These are phyloP conservation scores for Periconia digitata DNA, from an alignment of 2,329 filamentous ascomycete genomes.

Conservation along the genomic window DNA sequence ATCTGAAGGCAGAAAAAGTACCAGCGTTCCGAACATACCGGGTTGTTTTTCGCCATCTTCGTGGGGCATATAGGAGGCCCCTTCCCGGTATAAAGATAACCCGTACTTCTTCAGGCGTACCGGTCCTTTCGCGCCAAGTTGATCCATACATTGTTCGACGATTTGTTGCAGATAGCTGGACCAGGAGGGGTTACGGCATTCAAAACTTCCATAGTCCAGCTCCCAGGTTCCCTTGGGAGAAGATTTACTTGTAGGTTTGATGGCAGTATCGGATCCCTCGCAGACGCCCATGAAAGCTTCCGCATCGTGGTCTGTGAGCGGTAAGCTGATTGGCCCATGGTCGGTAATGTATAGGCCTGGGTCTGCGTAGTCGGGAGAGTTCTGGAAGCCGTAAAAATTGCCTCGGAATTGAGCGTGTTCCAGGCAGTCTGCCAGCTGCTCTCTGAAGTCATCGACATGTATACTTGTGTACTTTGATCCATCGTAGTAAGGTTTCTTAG, in stretches of 20 bases:
- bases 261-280: slow-evolving; percentile 27
- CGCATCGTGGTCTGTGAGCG: slow-evolving; percentile 8
- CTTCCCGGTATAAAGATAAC: slow-evolving; percentile 52
- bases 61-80: slow-evolving; percentile 53
- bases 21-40: slow-evolving; percentile 55
- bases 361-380: slow-evolving; percentile 1
- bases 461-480: not conserved
- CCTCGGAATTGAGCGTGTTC: slow-evolving; percentile 2
- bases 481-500: too few species aligned
- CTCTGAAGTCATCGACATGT: not conserved
- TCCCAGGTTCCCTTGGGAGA: slow-evolving; percentile 36
- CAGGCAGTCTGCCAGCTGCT: not conserved
- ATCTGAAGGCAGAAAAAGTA: slow-evolving; percentile 51
- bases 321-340: slow-evolving; percentile 4
- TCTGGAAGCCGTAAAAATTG: not conserved
- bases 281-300: slow-evolving; percentile 12
- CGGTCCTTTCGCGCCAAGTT: slow-evolving; percentile 13
- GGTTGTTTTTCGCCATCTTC: slow-evolving; percentile 52
- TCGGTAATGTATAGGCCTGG: not conserved
- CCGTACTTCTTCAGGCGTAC: slow-evolving; percentile 19
- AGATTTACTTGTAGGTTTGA: slow-evolving; percentile 33
- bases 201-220: slow-evolving; percentile 22
- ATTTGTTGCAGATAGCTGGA: slow-evolving; percentile 12
- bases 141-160: slow-evolving; percentile 9
- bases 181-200: slow-evolving; percentile 27